These are phyloP conservation scores for Cystobasidium onofrii DNA, from an alignment of 768 basidiomycete species.

Conservation along the genomic window DNA sequence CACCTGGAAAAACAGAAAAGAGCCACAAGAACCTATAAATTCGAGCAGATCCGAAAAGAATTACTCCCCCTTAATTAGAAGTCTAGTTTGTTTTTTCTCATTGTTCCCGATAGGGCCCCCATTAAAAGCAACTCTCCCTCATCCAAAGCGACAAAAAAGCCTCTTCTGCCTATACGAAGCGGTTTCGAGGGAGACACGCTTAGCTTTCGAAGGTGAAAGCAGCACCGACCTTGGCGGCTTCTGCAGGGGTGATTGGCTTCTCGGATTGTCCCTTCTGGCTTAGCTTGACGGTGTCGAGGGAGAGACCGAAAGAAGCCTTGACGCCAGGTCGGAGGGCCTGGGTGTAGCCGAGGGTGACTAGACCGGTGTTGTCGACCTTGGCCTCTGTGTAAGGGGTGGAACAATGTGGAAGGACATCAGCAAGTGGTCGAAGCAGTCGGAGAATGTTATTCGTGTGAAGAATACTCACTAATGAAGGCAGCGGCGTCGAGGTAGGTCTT, in stretches of 20 bases:
- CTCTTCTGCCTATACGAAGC: too few relatives aligned
- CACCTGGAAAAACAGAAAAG: background rate
- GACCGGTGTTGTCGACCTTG: constrained; percentile 93
- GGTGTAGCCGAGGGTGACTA: constrained; percentile 53
- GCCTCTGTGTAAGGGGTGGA: constrained; percentile 85
- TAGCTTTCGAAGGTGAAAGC: constrained; percentile 46
- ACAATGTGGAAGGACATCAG: constrained; percentile 10
- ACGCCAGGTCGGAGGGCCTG: constrained; percentile 86
- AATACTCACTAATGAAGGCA: constrained; percentile 33
- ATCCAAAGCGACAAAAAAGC: background rate
- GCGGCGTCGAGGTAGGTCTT: constrained; percentile 64
- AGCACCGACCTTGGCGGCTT: constrained; percentile 46
- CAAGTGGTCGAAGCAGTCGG: background rate
- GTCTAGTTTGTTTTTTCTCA: background rate
- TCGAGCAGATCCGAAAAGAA: background rate
- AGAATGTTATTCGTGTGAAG: background rate
- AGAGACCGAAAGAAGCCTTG: constrained; percentile 84
- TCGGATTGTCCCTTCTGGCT: constrained; percentile 30
- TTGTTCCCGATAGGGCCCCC: too few relatives aligned
- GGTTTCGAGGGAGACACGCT: too few relatives aligned
- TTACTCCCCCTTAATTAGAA: background rate
- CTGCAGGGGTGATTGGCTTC: constrained; percentile 45
- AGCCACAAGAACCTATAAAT: background rate
- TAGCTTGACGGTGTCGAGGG: constrained; percentile 85
- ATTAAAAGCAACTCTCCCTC: background rate